phyloP scores from a whole-genome alignment of 2,329 filamentous ascomycete genomes.

The Aureobasidium sp. region DNA sequence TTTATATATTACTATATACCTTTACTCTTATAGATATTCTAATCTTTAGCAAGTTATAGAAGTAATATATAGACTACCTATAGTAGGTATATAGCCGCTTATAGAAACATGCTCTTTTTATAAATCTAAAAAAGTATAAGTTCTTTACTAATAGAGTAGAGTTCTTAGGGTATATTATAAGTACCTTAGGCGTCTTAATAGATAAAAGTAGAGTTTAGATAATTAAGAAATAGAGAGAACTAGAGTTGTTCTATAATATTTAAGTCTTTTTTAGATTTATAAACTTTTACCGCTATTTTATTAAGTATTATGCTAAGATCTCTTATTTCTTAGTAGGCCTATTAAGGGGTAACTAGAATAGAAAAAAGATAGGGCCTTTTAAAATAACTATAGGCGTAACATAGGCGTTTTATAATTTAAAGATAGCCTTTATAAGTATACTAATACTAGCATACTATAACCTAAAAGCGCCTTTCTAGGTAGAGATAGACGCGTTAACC shows the following conservation, averaged over 20 bases:
- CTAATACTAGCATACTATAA: slow-evolving; percentile 16
- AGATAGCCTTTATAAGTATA: slow-evolving; percentile 12
- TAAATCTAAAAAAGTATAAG: slow-evolving; percentile 16
- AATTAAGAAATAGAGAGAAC: slow-evolving; percentile 1
- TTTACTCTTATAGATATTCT: slow-evolving; percentile 23
- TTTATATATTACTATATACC: no score
- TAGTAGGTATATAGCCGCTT: neutral
- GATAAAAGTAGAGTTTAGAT: neutral
- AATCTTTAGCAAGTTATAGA: slow-evolving; percentile 21
- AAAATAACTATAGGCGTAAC: neutral
- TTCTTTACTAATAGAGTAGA: slow-evolving; percentile 17
- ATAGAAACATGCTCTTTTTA: slow-evolving; percentile 10
- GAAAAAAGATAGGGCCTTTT: neutral
- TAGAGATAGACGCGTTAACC: slow-evolving; percentile 9
- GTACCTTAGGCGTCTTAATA: neutral
- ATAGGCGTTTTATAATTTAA: slow-evolving; percentile 9
- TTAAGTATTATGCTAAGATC: slow-evolving; percentile 4
- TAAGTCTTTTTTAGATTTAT: slow-evolving; percentile 13
- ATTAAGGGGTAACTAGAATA: neutral
- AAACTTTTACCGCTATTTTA: slow-evolving; percentile 17
- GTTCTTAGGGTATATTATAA: slow-evolving; percentile 19
- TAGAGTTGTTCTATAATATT: neutral
- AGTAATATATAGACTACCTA: neutral
- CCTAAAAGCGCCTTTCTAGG: neutral
- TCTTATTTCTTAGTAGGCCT: neutral